Evolutionary conservation across 192 early-diverging fungal genomes (phyloP), one percentile per base, ranked within the genome.

Genomic region (Coemansia sp.): DNA sequence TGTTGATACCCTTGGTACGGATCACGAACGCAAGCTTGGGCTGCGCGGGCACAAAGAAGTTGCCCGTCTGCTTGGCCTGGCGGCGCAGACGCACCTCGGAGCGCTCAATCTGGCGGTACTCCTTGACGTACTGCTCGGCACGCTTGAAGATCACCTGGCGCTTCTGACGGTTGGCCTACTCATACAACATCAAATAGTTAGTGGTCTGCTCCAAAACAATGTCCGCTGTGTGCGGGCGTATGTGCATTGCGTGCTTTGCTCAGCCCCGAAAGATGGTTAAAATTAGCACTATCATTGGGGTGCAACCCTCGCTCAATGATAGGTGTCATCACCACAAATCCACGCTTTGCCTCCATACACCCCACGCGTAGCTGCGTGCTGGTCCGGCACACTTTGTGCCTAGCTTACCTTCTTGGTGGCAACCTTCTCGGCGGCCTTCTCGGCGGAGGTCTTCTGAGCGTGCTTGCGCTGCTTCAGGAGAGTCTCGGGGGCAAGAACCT

Each of bases 1-100:
- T 92, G 90, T 95, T 98, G 89, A 99, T 95, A 97, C 94, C 95
- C 89, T 97, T 98, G 83, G 97, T 93, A 84, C 97, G 93, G 82
- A 99, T 82, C 59, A 99, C 95, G 62, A 99, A 97, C 62, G 91
- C 93, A 51, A 99, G 90, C 87, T 97, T 95, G 81, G 92, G 84
- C 83, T 99, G 90, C 52, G 91, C 89, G 50, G 94, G 87, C 32
- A 99, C 95, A 82, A 93, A 98, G 85, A 91, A 97, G 83, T 86
- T 88, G 67, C 93, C 93, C 53, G 77, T 62, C 71, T 87, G 83
- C 83, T 92, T 93, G 81, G 97, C 95, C 83, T 91, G 87, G 79
- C 97, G 93, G 74, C 85, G 82, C 45, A 96, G 92, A 73, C 92
- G 89, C 80, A 97, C 83, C 81, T 95, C 91, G 45, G 92, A 84